Evolutionary conservation across 345 rosid species (phyloP), one percentile per base, ranked within the genome.

Genomic region (Populus ilicifolia): DNA sequence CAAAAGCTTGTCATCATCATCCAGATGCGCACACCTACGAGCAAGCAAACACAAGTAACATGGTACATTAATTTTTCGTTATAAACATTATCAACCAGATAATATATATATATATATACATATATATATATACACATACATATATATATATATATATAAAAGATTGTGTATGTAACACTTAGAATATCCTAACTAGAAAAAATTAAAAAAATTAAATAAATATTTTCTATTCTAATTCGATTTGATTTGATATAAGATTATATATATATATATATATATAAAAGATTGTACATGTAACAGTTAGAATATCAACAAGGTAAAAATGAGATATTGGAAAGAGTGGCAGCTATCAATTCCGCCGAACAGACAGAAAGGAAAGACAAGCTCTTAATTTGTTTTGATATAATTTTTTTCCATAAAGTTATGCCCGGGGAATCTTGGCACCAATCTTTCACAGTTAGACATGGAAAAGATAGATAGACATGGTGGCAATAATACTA

Each of bases 401-500:
- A 79, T 85, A 80, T 83, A 56, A 62, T 78, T 75, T 77, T 80
- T 88, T 10, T 80, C 88, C 78, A 91, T 85, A 91, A 91, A 91
- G 92, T 66, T 81, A 85, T 90, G 89, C 88, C 89, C 81, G 75
- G 87, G 85, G 91, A 91, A 91, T 90, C 95, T 92, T 82, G 87
- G 80, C 88, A 85, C 91, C 86, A 87, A 90, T 93, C 93, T 93
- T 87, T 86, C 90, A 82, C 88, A 84, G 88, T 86, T 84, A 72
- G 74, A 75, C 79, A 77, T 63, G 3, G 43, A 84, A 66, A 74
- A 70, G 36, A 33, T 33, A 0, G 56, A 62, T 63, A 80, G 80
- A 67, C 78, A 50, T 18, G 67, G 61, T 10, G 29, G 64, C 29
- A 59, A 59, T 59, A 3, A 52, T 52, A 52, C 20, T 52, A 52